Percentiles rank a stretch among this genome's conserved stretches.
Conservation (phyloP, 2,329 filamentous ascomycete species). For the Trichophyton rubrum region DNA sequence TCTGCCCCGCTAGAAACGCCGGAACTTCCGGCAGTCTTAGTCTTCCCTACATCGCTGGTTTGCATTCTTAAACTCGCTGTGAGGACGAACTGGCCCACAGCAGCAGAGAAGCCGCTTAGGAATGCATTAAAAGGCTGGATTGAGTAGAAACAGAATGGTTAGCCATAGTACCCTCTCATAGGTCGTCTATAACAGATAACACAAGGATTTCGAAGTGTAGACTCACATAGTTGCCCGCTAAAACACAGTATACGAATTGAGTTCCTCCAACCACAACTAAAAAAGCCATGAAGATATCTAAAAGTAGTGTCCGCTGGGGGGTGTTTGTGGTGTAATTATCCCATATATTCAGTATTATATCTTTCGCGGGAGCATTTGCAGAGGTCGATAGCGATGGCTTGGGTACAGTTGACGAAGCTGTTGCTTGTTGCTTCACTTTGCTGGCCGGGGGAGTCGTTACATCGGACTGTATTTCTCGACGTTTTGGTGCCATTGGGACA, state of each 20-base stretch:
- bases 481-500: conserved; percentile 20
- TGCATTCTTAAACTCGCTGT: conserved; percentile 86
- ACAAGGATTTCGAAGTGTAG: conserved; percentile 5
- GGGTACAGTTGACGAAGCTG: conserved; percentile 18
- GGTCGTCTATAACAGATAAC: background rate
- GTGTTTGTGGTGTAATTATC: conserved; percentile 68
- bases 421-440: conserved; percentile 7
- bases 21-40: conserved; percentile 17
- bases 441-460: conserved; percentile 5
- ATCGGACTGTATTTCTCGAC: conserved; percentile 17
- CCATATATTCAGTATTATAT: conserved; percentile 59
- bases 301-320: conserved; percentile 78
- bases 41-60: conserved; percentile 63
- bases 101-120: conserved; percentile 84
- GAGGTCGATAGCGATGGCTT: conserved; percentile 24
- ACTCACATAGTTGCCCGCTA: conserved; percentile 89
- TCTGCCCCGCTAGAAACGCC: conserved; percentile 15
- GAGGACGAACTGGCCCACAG: conserved; percentile 93
- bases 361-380: conserved; percentile 31
- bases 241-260: conserved; percentile 84
- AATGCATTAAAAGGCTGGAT: conserved; percentile 94
- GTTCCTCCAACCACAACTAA: conserved; percentile 72
- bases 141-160: background rate
- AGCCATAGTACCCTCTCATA: background rate
- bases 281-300: conserved; percentile 85